Conservation (phyloP, 1,284 basidiomycete species). For the Ceratobasidium sp. region DNA sequence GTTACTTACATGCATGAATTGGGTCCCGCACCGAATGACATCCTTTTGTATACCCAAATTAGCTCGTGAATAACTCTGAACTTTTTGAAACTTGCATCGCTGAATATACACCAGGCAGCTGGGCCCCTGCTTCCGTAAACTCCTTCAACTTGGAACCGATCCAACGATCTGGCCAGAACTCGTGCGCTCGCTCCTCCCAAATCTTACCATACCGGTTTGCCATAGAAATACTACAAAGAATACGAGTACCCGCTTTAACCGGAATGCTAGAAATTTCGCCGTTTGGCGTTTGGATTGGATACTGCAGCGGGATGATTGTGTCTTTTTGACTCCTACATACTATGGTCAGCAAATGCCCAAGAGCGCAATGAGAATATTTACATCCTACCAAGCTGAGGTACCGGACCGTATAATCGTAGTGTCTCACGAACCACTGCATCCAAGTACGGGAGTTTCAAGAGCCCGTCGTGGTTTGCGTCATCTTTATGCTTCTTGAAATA, state of each 20-base stretch:
- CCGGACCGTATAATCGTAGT: no score
- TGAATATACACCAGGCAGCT: constrained; percentile 24
- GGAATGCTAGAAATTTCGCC: constrained; percentile 23
- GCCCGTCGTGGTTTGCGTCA: constrained; percentile 45
- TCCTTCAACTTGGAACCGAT: neutral
- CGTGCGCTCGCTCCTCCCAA: constrained; percentile 20
- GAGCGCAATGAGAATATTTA: neutral
- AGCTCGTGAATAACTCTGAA: neutral
- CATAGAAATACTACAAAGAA: constrained; percentile 43
- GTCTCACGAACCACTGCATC: constrained; percentile 75
- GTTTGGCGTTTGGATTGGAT: no score
- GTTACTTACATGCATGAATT: constrained; percentile 25
- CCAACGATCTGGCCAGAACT: constrained; percentile 30
- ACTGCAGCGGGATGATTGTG: constrained; percentile 24
- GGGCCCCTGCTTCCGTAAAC: no score
- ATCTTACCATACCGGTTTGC: no score
- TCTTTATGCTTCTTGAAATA: constrained; percentile 43
- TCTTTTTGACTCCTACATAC: constrained; percentile 4
- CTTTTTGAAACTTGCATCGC: constrained; percentile 10
- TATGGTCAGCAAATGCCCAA: neutral
- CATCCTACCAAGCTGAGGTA: constrained; percentile 69
- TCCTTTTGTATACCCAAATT: neutral
- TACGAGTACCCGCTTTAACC: constrained; percentile 42
- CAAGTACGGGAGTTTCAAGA: constrained; percentile 60
- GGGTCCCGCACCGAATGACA: constrained; percentile 23